These are phyloP conservation scores for Pyracantha coccinea DNA, from an alignment of 331 rosid genomes.

Conservation along the genomic window DNA sequence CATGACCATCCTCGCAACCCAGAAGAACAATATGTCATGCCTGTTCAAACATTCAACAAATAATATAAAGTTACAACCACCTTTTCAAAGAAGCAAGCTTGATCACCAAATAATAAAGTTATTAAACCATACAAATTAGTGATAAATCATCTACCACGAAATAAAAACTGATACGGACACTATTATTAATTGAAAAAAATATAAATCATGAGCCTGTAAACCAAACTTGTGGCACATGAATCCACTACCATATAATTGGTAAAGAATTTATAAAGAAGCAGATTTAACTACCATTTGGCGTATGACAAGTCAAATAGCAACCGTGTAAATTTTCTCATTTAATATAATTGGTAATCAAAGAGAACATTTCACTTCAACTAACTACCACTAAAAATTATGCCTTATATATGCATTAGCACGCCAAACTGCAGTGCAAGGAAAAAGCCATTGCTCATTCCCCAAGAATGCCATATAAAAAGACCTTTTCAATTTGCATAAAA, in stretches of 20 bases:
- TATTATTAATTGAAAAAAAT: background rate
- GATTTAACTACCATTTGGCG: background rate
- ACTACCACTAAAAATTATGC: background rate
- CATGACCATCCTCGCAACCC: constrained; percentile 99
- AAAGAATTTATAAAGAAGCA: background rate
- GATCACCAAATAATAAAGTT: background rate
- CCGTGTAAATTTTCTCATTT: background rate
- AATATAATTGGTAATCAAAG: background rate
- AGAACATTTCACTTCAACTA: background rate
- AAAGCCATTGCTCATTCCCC: background rate
- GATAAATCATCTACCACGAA: background rate
- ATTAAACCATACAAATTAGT: background rate
- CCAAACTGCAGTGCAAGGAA: background rate
- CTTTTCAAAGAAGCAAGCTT: background rate
- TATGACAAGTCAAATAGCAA: background rate
- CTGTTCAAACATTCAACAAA: constrained; percentile 39
- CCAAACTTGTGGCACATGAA: background rate
- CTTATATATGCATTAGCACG: background rate
- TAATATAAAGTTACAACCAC: background rate
- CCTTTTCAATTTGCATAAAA: background rate
- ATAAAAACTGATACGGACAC: background rate
- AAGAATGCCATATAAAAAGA: background rate
- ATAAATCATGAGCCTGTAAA: background rate
- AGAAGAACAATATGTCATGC: constrained; percentile 95
- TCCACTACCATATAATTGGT: background rate